phyloP scores from a whole-genome alignment of 2,329 filamentous ascomycete species.

The Onygenales sp. region DNA sequence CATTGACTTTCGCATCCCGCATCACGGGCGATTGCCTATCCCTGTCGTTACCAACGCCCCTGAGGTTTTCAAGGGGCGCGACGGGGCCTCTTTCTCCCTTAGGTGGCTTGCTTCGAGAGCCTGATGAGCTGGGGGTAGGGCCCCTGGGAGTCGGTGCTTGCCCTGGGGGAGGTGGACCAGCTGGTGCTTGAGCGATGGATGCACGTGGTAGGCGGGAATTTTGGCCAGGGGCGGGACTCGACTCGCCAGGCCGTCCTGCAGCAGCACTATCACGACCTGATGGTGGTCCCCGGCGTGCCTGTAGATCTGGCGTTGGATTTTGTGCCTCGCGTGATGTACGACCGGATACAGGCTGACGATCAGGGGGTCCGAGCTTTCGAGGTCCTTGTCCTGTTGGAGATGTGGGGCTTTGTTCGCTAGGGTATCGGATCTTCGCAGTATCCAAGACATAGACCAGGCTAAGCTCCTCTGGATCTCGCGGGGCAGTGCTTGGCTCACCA shows the following conservation, averaged over 20 bases:
- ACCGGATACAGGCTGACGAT: conserved; percentile 33
- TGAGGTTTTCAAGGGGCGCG: conserved; percentile 33
- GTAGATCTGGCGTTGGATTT: conserved; percentile 25
- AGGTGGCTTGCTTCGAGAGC: conserved; percentile 40
- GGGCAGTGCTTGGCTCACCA: conserved; percentile 84
- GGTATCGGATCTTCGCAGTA: conserved; percentile 93
- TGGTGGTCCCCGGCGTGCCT: conserved; percentile 20
- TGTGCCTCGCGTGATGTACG: conserved; percentile 36
- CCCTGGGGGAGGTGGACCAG: conserved; percentile 55
- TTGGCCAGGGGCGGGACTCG: conserved; percentile 25
- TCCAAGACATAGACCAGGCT: conserved; percentile 86
- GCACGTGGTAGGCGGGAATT: conserved; percentile 52
- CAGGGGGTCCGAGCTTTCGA: conserved; percentile 32
- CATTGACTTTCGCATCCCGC: conserved; percentile 32
- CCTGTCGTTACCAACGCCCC: conserved; percentile 36
- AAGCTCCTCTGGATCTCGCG: conserved; percentile 71
- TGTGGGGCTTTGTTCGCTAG: conserved; percentile 53
- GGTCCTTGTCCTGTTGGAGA: conserved; percentile 32
- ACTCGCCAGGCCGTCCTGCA: conserved; percentile 19
- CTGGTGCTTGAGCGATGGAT: conserved; percentile 49
- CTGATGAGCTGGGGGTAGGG: conserved; percentile 29
- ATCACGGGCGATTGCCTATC: conserved; percentile 39
- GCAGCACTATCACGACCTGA: conserved; percentile 32
- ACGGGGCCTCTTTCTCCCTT: conserved; percentile 39
- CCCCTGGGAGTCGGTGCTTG: conserved; percentile 51